Evolutionary conservation across 805 yeast genomes (phyloP).

Genomic region (Saitoella complicata): DNA sequence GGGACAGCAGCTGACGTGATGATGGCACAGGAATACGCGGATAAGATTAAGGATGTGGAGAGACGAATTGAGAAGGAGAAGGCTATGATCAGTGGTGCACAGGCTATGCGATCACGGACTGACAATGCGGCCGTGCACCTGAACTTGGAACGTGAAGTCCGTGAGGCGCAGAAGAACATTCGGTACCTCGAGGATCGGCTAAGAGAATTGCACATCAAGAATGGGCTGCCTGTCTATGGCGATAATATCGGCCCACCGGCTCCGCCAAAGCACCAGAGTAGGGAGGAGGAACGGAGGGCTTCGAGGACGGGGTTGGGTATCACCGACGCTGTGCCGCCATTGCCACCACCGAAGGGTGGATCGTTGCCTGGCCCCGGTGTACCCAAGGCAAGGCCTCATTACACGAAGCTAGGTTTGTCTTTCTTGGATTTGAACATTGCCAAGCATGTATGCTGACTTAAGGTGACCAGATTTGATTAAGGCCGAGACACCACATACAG

Average conservation of each 20-base stretch:
- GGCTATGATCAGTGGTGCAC: slow-evolving; percentile 78
- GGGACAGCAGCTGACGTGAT: background rate
- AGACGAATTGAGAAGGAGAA: slow-evolving; percentile 77
- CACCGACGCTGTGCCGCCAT: too few species aligned
- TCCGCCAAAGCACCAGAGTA: too few species aligned
- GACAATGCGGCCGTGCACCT: slow-evolving; percentile 70
- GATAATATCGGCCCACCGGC: too few species aligned
- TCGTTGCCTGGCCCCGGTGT: background rate
- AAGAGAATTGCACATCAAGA: slow-evolving; percentile 31
- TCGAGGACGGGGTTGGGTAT: too few species aligned
- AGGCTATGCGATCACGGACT: slow-evolving; percentile 62
- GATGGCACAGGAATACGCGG: background rate
- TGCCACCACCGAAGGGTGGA: too few species aligned
- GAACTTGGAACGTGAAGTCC: slow-evolving; percentile 74
- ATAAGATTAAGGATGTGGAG: slow-evolving; percentile 43
- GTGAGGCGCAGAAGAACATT: slow-evolving; percentile 83
- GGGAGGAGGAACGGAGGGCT: too few species aligned
- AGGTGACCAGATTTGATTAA: slow-evolving; percentile 50
- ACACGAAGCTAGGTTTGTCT: slow-evolving; percentile 12
- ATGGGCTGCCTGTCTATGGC: background rate
- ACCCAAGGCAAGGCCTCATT: slow-evolving; percentile 6
- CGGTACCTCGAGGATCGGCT: slow-evolving; percentile 72
- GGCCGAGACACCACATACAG: slow-evolving; percentile 86
- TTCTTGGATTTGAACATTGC: too few species aligned
- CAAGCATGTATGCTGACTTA: slow-evolving; percentile 4